phyloP scores from a whole-genome alignment of 345 rosid species.

The Syzygium aromaticum region DNA sequence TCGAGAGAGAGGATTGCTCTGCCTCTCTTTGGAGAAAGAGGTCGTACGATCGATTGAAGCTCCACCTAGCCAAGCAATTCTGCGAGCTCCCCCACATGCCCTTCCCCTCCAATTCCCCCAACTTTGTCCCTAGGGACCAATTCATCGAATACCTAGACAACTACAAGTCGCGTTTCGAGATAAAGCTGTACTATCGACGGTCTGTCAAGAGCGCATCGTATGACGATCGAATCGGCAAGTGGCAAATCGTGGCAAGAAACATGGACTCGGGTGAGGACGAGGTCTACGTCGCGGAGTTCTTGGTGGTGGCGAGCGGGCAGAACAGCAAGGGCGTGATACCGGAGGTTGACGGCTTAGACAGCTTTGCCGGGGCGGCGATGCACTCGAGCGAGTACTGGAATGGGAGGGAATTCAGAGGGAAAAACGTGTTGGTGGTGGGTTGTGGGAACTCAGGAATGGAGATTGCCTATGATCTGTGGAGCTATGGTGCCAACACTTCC shows the following conservation, averaged over 20 bases:
- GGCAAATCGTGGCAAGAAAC: constrained; percentile 29
- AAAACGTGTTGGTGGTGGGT: constrained; percentile 54
- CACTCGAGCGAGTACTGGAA: constrained; percentile 37
- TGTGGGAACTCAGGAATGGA: constrained; percentile 67
- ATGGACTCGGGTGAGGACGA: neutral
- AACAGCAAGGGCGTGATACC: constrained; percentile 30
- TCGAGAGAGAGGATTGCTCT: constrained; percentile 44
- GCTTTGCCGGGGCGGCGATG: constrained; percentile 25
- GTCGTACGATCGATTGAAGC: constrained; percentile 37
- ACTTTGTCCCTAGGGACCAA: constrained; percentile 22
- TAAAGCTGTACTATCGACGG: constrained; percentile 19
- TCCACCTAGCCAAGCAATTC: constrained; percentile 41
- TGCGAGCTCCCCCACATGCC: constrained; percentile 47
- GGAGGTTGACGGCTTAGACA: constrained; percentile 22
- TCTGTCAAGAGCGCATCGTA: constrained; percentile 14
- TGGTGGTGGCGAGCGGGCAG: constrained; percentile 51
- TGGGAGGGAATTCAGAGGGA: constrained; percentile 12
- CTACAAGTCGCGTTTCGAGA: constrained; percentile 21
- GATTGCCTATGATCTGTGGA: constrained; percentile 41
- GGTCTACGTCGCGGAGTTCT: constrained; percentile 20
- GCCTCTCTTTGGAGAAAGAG: constrained; percentile 50
- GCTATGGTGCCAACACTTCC: constrained; percentile 24
- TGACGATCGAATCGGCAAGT: constrained; percentile 1
- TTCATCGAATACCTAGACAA: constrained; percentile 41
- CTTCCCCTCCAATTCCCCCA: constrained; percentile 20